A percentile compares a stretch with the other conserved stretches of the same genome.
Evolutionary conservation across 495 filamentous ascomycete species (phyloP).

Genomic region (Neurospora sp.): DNA sequence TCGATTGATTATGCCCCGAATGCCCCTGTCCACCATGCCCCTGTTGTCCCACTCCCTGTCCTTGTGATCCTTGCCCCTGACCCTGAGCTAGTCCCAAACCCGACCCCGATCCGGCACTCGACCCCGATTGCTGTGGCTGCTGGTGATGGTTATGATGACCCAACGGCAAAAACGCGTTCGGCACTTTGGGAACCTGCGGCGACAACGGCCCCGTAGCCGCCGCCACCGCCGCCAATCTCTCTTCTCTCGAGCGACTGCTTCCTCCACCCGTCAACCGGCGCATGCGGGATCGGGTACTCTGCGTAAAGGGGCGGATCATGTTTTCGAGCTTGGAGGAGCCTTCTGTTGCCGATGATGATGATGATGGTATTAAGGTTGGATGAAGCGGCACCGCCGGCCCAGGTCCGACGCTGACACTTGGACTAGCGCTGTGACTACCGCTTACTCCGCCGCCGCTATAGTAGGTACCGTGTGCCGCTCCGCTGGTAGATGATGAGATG

Average conservation of each 20-base stretch:
- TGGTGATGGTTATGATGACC: background rate
- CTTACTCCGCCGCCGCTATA: conserved; percentile 25
- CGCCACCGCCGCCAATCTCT: conserved; percentile 28
- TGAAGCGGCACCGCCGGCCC: background rate
- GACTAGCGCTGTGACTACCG: background rate
- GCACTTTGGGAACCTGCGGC: conserved; percentile 13
- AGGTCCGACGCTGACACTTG: background rate
- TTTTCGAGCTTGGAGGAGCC: conserved; percentile 53
- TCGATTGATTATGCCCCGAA: background rate
- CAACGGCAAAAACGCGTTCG: conserved; percentile 12
- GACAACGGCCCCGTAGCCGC: conserved; percentile 1
- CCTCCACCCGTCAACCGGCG: conserved; percentile 50
- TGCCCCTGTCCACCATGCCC: background rate
- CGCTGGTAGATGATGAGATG: background rate
- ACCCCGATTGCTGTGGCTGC: background rate
- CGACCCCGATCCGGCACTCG: background rate
- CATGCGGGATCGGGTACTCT: conserved; percentile 49
- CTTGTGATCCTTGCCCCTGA: background rate
- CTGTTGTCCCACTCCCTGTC: background rate
- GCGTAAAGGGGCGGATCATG: conserved; percentile 48
- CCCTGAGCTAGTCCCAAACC: background rate
- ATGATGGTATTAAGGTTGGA: background rate
- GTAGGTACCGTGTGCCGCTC: background rate
- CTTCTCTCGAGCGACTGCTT: conserved; percentile 44
- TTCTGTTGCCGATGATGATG: background rate